Base-by-base conservation (phyloP, 805 yeast genomes). In the Zygosaccharomyces pseudorouxii region DNA sequence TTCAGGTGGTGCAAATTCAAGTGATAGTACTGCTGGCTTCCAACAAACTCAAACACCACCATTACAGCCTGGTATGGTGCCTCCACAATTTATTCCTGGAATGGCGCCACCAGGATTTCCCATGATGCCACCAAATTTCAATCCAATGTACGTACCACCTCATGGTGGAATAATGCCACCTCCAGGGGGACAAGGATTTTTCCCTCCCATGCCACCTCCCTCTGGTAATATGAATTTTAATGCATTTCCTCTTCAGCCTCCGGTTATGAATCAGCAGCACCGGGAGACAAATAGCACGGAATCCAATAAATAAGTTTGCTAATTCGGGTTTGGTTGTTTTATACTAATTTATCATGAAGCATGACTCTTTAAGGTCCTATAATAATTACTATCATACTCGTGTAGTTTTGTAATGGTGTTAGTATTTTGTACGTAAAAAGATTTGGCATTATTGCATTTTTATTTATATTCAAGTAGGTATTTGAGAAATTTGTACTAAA, bases 401-500 rank as follows among this genome's bases (percentile, higher is more conserved):
- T 14, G 18, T 23, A 38, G 27, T 4, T 27, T 23, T 23, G n/a
- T 30, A 22, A 22, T 39, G 31, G 19, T 33, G 19, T 6, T 33
- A 33, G 37, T 33, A 18, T 18, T 33, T 33, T 33, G 37, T 33
- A 33, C 37, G 37, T 33, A 33, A 16, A 33, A 9, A 14, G 16
- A 39, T 28, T 23, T 27, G 30, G 20, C 16, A 33, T 33, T 33
- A 16, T 33, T 33, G 20, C 20, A 5, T 14, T 14, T n/a, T 14
- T 16, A 19, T 23, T 47, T 25, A 25, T 25, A 25, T 9, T 25
- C 28, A 31, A 23, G 19, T 22, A 7, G 41, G 41, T 18, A 44
- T 45, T 48, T 70, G 67, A 4, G 84, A 73, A n/a, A 83, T 68
- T 53, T 79, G 73, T 9, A 77, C 59, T 27, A 80, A 58, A 55